Base-by-base conservation (phyloP, 2,329 filamentous ascomycete species). In the Daldinia sp. region DNA sequence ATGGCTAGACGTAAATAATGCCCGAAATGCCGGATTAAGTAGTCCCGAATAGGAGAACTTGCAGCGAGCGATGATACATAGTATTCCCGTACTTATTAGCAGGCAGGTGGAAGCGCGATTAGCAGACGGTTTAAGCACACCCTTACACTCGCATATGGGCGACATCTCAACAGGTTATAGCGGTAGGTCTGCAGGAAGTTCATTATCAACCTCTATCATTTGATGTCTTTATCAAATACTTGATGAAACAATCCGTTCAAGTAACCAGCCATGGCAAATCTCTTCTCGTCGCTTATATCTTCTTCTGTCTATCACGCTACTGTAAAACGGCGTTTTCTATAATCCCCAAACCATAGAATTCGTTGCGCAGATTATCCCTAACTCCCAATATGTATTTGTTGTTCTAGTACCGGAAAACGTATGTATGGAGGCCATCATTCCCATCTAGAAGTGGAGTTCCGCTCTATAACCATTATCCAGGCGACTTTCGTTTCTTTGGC, bases 401-500 rank as follows among this genome's bases (percentile, higher is more conserved):
- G 50, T 18, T 54, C 28, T 63, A 33, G 13, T 60, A 23, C 56
- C 30, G 50, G 42, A 56, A 33, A 26, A 48, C 59, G 53, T 42
- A 28, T 23, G 53, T 42, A 28, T 23, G 37, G 51, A 30, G 20
- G n/a, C n/a, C 23, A 39, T 63, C 42, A 26, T 33, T 53, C 12
- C 28, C 33, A 12, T 41, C 18, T 42, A 44, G 39, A 44, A 28
- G 10, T 28, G 4, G 33, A 15, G 20, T 6, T 20, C 20, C 10
- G 33, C 54, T 15, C 46, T 7, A 35, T 41, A 5, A 13, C 41
- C 26, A 58, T 46, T 57, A 68, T n/a, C 46, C 41, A 44, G 65
- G 44, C 30, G 72, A 66, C 67, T 77, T 77, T 54, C 75, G 73
- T 69, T 77, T 77, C 73, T 76, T 78, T 28, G 72, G 67, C 53